These are phyloP conservation scores for Laguncularia racemosa DNA, from an alignment of 345 rosid species.

Conservation along the genomic window DNA sequence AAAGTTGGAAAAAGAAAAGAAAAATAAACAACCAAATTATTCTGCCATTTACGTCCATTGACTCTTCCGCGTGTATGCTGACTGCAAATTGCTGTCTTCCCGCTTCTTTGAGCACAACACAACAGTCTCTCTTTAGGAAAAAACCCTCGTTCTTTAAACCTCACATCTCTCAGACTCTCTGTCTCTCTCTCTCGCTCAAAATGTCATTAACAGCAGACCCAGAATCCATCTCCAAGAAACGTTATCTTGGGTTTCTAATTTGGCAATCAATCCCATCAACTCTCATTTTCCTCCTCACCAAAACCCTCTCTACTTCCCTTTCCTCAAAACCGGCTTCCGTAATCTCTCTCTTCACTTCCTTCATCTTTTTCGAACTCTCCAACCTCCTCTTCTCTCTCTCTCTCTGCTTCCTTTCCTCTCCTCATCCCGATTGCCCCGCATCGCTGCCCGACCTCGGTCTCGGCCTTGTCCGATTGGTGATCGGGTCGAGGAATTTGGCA, in stretches of 20 bases:
- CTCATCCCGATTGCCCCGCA: conserved; percentile 23
- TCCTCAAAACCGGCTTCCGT: conserved; percentile 1
- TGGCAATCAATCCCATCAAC: conserved; percentile 66
- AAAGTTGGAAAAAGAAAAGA: too few species aligned
- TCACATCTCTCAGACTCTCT: neutral
- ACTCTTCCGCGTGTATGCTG: too few species aligned
- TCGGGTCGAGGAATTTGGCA: conserved; percentile 13
- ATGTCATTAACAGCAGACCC: conserved; percentile 8
- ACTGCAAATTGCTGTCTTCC: neutral
- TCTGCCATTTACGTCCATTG: too few species aligned
- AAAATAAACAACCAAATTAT: too few species aligned
- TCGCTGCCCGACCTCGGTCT: conserved; percentile 30
- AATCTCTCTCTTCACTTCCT: conserved; percentile 21
- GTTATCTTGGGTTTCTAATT: conserved; percentile 53
- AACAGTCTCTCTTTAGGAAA: neutral
- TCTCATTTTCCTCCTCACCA: conserved; percentile 45
- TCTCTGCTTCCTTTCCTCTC: conserved; percentile 41
- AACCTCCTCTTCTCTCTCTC: conserved; percentile 56
- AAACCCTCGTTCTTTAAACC: neutral
- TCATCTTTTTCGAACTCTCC: conserved; percentile 39
- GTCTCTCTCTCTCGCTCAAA: neutral
- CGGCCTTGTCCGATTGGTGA: conserved; percentile 25
- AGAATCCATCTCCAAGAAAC: conserved; percentile 35
- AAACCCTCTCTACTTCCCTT: conserved; percentile 23
- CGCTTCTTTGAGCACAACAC: conserved; percentile 1